Evolutionary conservation across 2,329 filamentous ascomycete genomes (phyloP).

Genomic region (Thermochaetoides dissita): DNA sequence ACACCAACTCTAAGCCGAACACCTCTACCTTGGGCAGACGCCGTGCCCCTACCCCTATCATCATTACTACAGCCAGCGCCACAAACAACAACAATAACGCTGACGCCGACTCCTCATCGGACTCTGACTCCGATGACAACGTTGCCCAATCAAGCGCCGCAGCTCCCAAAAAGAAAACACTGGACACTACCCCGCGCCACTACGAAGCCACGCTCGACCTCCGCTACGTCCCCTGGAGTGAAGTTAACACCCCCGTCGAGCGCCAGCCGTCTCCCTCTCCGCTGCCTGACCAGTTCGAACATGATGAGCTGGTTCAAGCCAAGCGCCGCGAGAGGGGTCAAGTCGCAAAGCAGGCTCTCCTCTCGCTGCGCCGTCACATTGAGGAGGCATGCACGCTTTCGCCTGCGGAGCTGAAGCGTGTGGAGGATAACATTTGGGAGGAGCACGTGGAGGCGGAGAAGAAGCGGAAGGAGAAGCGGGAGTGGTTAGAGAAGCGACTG

Average conservation of each 20-base stretch:
- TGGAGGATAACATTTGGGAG: slow-evolving; percentile 14
- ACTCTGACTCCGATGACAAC: not conserved
- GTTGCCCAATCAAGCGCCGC: too few species aligned
- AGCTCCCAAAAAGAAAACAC: not conserved
- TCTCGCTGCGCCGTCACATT: slow-evolving; percentile 14
- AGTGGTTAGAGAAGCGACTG: slow-evolving; percentile 4
- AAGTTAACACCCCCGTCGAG: too few species aligned
- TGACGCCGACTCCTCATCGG: not conserved
- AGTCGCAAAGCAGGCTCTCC: slow-evolving; percentile 2
- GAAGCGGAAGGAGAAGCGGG: slow-evolving; percentile 5
- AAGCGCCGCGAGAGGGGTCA: slow-evolving; percentile 6
- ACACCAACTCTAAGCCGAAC: slow-evolving; percentile 7
- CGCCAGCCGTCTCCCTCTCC: too few species aligned
- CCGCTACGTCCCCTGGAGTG: slow-evolving; percentile 7
- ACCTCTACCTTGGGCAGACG: not conserved
- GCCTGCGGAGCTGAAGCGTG: slow-evolving; percentile 8
- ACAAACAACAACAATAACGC: not conserved
- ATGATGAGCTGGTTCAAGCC: slow-evolving; percentile 11
- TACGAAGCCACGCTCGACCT: slow-evolving; percentile 15
- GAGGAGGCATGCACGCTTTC: slow-evolving; percentile 10
- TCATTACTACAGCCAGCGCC: not conserved
- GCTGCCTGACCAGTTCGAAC: slow-evolving; percentile 3
- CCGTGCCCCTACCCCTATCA: not conserved
- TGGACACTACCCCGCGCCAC: slow-evolving; percentile 1
- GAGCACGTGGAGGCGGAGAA: slow-evolving; percentile 9